A percentile compares a stretch with the other conserved stretches of the same genome.
Evolutionary conservation across 75 land plant genomes (phyloP).

Genomic region (Selaginella moellendorffii): DNA sequence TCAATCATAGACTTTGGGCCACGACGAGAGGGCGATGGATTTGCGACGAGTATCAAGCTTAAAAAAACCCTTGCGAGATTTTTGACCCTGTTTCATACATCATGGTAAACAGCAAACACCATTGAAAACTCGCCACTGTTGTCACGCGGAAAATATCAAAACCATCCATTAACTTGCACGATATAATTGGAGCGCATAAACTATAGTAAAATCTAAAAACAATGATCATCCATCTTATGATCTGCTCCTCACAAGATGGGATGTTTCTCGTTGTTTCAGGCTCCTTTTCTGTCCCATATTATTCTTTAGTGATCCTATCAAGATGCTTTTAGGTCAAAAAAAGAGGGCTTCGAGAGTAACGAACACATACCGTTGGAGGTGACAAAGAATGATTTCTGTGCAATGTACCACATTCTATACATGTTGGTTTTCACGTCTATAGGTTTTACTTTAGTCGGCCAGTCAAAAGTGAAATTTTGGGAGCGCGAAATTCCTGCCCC

Average conservation of each 20-base stretch:
- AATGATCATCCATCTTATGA: not conserved
- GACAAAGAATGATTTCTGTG: not conserved
- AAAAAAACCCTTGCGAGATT: not conserved
- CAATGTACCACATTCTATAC: not conserved
- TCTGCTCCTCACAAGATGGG: not conserved
- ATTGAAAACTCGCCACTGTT: too few relatives aligned
- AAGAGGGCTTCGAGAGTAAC: too few relatives aligned
- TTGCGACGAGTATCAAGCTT: not conserved
- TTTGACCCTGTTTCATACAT: not conserved
- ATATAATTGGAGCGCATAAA: not conserved
- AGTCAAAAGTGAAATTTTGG: not conserved
- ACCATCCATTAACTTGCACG: not conserved
- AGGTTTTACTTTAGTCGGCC: not conserved
- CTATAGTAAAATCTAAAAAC: not conserved
- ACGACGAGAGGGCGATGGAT: too few relatives aligned
- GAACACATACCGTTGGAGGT: too few relatives aligned
- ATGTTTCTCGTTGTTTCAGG: not conserved
- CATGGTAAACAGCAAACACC: not conserved
- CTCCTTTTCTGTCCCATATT: not conserved
- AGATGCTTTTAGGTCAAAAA: too few relatives aligned
- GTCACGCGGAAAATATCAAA: too few relatives aligned
- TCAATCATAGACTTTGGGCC: too few relatives aligned
- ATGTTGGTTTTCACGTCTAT: not conserved
- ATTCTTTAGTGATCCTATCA: too few relatives aligned
- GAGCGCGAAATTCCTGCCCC: too few relatives aligned